Evolutionary conservation across 2,329 filamentous ascomycete species (phyloP), one percentile per base, ranked within the genome.

Genomic region (Macrophomina phaseolina): DNA sequence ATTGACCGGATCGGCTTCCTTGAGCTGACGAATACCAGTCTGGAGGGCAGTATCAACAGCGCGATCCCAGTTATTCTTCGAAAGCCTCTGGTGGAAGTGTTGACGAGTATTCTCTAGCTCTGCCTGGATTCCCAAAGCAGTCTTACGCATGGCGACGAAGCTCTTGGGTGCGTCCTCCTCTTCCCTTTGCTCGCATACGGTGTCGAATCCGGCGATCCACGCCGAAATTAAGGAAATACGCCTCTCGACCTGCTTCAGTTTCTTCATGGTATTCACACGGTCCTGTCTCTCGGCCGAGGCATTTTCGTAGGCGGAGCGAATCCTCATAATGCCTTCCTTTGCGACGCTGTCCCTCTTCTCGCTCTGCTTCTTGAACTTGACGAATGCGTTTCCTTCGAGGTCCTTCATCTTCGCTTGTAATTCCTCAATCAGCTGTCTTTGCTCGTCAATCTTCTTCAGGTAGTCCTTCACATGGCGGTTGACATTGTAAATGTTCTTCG

Each of bases 381-480:
- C 85, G 72, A 94, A 94, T 60, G 93, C 93, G 3, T 89, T 83
- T 45, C 86, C 87, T 75, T 98, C 95, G 4, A 90, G 90, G 66
- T 98, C 92, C 77, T 93, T 96, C 76, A 97, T 93, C 77, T 97
- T 92, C 32, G 91, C 91, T 81, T 95, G 93, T 65, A 99, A 87
- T 77, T 98, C 94, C 72, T 97, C 97, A 78, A 99, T 99, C 75
- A 97, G 81, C n/a, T 89, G 90, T 86, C 97, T 94, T 78, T 99
- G 94, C 81, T 99, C 95, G 76, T 99, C 94, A 73, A 99, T 99
- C 85, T 98, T 98, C 83, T 97, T 95, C 77, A 99, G 81, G 81
- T 97, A 99, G 80, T 99, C 95, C 83, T 99, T 99, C 74, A 99
- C 95, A 80, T 99, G 95, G 69, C 95, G 91, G 78, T 99, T 97